Percentiles rank a stretch among this genome's conserved stretches.
These are phyloP conservation scores for Penicillium canariense DNA, from an alignment of 495 filamentous ascomycete genomes.

Conservation along the genomic window DNA sequence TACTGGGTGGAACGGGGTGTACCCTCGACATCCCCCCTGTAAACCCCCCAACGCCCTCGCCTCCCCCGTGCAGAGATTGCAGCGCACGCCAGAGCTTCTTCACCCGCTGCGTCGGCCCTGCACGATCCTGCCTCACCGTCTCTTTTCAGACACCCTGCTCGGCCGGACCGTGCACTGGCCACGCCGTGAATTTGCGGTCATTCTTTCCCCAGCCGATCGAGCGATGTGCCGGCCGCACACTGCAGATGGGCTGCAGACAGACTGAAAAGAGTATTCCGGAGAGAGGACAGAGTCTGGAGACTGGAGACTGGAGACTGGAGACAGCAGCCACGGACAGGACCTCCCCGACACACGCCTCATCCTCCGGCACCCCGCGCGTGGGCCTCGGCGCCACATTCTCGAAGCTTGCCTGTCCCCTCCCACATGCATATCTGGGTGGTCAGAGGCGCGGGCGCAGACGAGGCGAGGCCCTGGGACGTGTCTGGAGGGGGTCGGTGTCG, in stretches of 20 bases:
- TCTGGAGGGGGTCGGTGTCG: not conserved
- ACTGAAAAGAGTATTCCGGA: too few relatives aligned
- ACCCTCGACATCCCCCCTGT: not conserved
- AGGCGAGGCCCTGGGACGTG: not conserved
- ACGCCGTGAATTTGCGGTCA: not conserved
- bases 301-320: not conserved
- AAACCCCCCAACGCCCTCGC: not conserved
- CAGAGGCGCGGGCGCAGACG: not conserved
- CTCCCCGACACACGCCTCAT: constrained; percentile 2
- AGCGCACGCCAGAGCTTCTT: not conserved
- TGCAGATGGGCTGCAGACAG: not conserved
- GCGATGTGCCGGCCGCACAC: not conserved
- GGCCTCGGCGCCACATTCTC: constrained; percentile 23
- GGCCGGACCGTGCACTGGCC: not conserved
- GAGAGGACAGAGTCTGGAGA: not conserved
- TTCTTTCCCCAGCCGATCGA: constrained; percentile 4
- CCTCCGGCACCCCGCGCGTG: not conserved
- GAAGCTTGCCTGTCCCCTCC: constrained; percentile 18
- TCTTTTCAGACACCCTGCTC: constrained; percentile 7
- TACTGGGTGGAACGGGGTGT: too few relatives aligned
- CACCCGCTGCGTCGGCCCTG: not conserved
- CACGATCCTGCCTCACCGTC: constrained; percentile 14
- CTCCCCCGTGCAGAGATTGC: not conserved
- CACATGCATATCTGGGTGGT: not conserved
- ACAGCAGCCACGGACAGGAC: not conserved